Conservation (phyloP, 2,329 filamentous ascomycete genomes). For the Epichloe coenophiala region DNA sequence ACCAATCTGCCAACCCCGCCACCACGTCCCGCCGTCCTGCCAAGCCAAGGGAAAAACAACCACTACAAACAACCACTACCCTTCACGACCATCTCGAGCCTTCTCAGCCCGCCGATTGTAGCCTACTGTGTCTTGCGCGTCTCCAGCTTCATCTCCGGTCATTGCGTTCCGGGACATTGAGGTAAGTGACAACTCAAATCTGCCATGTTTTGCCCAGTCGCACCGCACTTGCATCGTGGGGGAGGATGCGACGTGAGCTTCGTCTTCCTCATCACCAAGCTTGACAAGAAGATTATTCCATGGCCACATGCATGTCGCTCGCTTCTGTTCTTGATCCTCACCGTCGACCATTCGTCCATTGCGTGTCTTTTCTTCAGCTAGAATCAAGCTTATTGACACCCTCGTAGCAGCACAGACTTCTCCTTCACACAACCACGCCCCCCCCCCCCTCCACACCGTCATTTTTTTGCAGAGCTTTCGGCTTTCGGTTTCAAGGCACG, state of each 20-base stretch:
- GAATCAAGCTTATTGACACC: background rate
- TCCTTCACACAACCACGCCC: background rate
- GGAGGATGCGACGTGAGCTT: background rate
- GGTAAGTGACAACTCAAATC: background rate
- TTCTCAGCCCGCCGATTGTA: background rate
- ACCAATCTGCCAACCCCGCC: background rate
- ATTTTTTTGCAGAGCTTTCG: background rate
- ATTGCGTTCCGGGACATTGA: background rate
- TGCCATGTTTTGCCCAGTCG: background rate
- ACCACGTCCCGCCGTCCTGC: conserved; percentile 2
- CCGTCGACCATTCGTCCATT: background rate
- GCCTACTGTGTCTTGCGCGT: background rate
- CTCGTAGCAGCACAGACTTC: background rate
- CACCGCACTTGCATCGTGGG: background rate
- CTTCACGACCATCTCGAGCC: background rate
- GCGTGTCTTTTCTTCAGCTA: background rate
- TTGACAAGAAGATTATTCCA: background rate
- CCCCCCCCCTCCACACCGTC: too few relatives aligned
- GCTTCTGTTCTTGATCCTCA: background rate
- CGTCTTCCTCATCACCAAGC: background rate
- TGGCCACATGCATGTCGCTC: background rate
- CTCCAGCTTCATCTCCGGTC: background rate
- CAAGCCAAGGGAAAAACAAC: background rate
- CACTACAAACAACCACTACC: background rate
- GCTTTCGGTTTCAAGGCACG: background rate